Evolutionary conservation across 1,139 yeast species (phyloP).

Genomic region (Lizanozyma gosingica): DNA sequence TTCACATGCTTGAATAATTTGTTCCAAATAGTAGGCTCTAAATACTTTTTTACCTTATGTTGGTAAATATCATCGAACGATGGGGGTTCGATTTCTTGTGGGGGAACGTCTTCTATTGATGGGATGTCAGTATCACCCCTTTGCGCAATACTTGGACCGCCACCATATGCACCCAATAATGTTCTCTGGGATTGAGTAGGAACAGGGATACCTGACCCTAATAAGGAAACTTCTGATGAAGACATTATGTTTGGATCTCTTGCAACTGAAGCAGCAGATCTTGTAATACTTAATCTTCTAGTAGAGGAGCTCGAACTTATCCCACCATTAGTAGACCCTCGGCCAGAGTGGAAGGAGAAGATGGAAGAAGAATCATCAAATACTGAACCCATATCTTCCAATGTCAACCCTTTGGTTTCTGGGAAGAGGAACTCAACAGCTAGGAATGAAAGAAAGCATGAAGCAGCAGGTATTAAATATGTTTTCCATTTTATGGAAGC

Average conservation of each 20-base stretch:
- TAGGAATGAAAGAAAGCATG: slow-evolving; percentile 35
- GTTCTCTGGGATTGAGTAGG: not conserved
- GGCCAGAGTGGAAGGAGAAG: slow-evolving; percentile 35
- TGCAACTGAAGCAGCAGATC: slow-evolving; percentile 28
- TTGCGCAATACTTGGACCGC: slow-evolving; percentile 2
- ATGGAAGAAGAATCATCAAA: slow-evolving; percentile 39
- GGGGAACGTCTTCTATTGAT: slow-evolving; percentile 16
- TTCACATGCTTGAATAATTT: not conserved
- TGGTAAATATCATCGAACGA: slow-evolving; percentile 21
- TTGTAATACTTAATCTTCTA: slow-evolving; percentile 2
- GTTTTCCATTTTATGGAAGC: slow-evolving; percentile 41
- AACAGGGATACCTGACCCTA: slow-evolving; percentile 2
- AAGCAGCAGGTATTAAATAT: slow-evolving; percentile 40
- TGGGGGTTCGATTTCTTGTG: slow-evolving; percentile 35
- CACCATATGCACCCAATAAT: not conserved
- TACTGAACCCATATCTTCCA: slow-evolving; percentile 48
- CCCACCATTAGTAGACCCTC: slow-evolving; percentile 8
- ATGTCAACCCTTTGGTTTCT: slow-evolving; percentile 45
- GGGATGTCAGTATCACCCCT: slow-evolving; percentile 3
- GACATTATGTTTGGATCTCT: slow-evolving; percentile 27
- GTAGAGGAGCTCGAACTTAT: slow-evolving; percentile 3
- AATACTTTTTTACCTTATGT: slow-evolving; percentile 13
- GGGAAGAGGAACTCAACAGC: slow-evolving; percentile 42
- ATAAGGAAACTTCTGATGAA: slow-evolving; percentile 10
- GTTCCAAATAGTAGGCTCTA: not conserved